Percentiles rank a stretch among this genome's conserved stretches.
Conservation (phyloP, 176 grass and related monocot genomes). For the Zea luxurians region DNA sequence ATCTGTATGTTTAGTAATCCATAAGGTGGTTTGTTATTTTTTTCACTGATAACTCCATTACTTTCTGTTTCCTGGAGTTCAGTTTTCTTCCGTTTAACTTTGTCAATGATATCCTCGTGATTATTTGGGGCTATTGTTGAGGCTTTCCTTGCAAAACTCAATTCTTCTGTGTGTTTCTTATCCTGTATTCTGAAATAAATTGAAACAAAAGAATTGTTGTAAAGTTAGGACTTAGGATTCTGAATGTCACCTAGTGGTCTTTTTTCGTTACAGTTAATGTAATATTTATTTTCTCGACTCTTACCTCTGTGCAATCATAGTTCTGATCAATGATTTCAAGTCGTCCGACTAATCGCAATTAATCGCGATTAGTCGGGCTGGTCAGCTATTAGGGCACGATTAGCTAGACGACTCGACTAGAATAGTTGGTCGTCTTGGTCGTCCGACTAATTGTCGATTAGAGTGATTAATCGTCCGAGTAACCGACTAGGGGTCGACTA, state of each 20-base stretch:
- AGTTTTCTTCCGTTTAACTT: background rate
- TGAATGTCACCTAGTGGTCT: slow-evolving; percentile 9
- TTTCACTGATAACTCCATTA: background rate
- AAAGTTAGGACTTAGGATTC: slow-evolving; percentile 13
- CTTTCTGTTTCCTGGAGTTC: background rate
- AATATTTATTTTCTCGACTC: slow-evolving; percentile 8
- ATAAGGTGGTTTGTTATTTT: background rate
- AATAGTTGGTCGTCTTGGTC: too few relatives aligned
- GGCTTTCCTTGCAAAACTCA: background rate
- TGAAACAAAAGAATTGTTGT: background rate
- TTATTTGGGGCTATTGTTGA: background rate
- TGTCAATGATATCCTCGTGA: slow-evolving; percentile 2
- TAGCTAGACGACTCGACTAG: too few relatives aligned
- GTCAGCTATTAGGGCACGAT: too few relatives aligned
- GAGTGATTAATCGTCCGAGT: too few relatives aligned
- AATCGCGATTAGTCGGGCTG: too few relatives aligned
- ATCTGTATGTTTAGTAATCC: background rate
- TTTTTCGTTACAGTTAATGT: slow-evolving; percentile 5
- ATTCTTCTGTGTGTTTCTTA: background rate
- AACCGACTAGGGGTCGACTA: too few relatives aligned
- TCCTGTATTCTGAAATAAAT: slow-evolving; percentile 20
- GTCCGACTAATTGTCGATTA: too few relatives aligned
- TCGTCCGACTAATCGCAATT: too few relatives aligned
- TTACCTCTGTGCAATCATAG: slow-evolving; percentile 16
- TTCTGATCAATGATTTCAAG: slow-evolving; percentile 1